A percentile compares a stretch with the other conserved stretches of the same genome.
Conservation (phyloP, 176 grass and related monocot species). For the Puccinellia tenuiflora region DNA sequence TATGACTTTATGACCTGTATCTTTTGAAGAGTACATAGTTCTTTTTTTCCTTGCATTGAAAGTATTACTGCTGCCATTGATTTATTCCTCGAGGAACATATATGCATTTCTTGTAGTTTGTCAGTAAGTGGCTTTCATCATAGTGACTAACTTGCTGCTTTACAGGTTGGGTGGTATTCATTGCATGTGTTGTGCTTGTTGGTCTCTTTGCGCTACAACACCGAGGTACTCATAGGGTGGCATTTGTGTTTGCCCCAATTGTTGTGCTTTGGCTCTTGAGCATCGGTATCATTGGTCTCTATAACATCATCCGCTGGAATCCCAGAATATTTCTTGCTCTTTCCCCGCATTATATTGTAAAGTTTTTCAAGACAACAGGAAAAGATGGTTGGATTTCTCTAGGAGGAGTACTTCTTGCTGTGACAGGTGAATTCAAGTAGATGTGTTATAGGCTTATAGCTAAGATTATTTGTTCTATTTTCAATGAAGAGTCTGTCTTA, state of each 20-base stretch:
- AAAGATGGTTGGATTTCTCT: conserved; percentile 68
- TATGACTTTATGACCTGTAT: background rate
- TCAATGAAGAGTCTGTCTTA: conserved; percentile 12
- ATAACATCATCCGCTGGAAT: conserved; percentile 73
- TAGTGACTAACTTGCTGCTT: conserved; percentile 9
- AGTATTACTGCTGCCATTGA: background rate
- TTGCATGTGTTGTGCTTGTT: conserved; percentile 57
- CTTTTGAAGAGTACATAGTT: background rate
- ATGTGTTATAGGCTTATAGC: background rate
- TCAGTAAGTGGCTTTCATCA: background rate
- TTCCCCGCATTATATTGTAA: conserved; percentile 58
- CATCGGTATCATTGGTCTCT: conserved; percentile 52
- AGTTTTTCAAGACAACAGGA: conserved; percentile 54
- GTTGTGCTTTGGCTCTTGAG: conserved; percentile 57
- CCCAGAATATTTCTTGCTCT: conserved; percentile 59
- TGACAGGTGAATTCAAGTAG: conserved; percentile 45
- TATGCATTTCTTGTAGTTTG: background rate
- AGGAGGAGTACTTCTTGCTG: conserved; percentile 58
- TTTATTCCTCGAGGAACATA: background rate
- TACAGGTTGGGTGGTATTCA: conserved; percentile 50
- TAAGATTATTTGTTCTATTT: background rate
- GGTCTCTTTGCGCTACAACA: conserved; percentile 68
- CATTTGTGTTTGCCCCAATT: conserved; percentile 69
- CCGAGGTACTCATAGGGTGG: conserved; percentile 62
- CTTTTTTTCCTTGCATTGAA: background rate